These are phyloP conservation scores for Sordariomycetes sp. DNA, from an alignment of 2,329 filamentous ascomycete species.

Conservation along the genomic window DNA sequence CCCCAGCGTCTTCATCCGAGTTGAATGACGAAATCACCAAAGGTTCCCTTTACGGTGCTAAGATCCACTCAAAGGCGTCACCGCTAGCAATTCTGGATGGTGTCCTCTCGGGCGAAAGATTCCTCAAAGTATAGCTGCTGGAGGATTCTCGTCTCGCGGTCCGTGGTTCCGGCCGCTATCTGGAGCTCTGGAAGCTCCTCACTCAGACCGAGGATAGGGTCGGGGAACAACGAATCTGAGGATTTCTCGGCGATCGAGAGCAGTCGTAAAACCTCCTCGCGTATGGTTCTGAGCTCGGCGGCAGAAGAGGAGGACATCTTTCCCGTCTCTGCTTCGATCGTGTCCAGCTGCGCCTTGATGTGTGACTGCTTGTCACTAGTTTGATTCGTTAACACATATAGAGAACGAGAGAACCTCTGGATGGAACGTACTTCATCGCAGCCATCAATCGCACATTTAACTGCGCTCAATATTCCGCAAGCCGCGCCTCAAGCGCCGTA, in stretches of 20 bases:
- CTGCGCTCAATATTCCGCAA: neutral
- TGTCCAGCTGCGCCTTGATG: neutral
- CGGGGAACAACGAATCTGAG: neutral
- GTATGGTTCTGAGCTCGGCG: neutral
- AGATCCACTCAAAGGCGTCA: neutral
- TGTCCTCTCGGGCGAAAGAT: neutral
- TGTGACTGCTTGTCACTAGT: neutral
- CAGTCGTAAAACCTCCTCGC: neutral
- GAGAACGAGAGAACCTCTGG: neutral
- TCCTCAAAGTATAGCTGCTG: neutral
- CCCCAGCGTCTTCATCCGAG: too few species aligned
- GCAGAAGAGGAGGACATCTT: neutral
- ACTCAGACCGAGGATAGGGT: neutral
- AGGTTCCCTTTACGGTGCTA: slow-evolving; percentile 8
- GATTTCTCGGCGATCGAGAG: neutral
- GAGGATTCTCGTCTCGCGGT: neutral
- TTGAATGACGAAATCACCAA: too few species aligned
- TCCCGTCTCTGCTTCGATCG: neutral
- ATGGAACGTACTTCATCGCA: neutral
- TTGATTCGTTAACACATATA: neutral
- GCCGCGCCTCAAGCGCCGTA: neutral
- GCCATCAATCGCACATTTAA: neutral
- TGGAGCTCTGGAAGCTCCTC: neutral
- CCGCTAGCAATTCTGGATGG: neutral
- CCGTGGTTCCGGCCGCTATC: neutral